These are phyloP conservation scores for Candida boleticola DNA, from an alignment of 805 yeast genomes.

Conservation along the genomic window DNA sequence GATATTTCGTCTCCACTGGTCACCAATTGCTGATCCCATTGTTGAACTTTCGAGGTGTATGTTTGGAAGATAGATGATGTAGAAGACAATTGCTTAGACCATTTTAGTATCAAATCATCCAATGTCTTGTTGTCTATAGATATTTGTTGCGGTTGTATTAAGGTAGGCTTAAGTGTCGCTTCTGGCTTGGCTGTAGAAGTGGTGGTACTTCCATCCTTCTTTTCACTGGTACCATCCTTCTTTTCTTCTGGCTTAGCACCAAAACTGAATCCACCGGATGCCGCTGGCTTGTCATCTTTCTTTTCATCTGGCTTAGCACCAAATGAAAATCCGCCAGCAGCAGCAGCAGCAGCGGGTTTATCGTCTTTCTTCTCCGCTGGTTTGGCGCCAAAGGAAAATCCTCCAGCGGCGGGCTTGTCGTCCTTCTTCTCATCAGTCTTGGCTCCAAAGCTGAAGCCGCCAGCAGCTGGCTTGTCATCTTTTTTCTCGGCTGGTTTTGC, in stretches of 20 bases:
- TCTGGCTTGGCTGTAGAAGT: constrained; percentile 10
- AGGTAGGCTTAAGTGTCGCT: constrained; percentile 44
- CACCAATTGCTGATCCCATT: constrained; percentile 85
- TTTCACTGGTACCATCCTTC: constrained; percentile 19
- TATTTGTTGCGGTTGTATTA: constrained; percentile 63
- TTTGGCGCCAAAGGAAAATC: constrained; percentile 19
- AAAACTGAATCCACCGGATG: constrained; percentile 11
- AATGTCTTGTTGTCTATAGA: constrained; percentile 86
- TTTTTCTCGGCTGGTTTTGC: constrained; percentile 16
- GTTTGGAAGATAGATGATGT: constrained; percentile 71
- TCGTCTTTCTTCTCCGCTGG: constrained; percentile 22
- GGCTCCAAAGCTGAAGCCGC: constrained; percentile 11
- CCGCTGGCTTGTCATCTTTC: constrained; percentile 10
- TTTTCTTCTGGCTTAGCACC: constrained; percentile 15
- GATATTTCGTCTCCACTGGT: constrained; percentile 83
- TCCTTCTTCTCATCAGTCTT: constrained; percentile 5
- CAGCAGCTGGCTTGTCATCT: constrained; percentile 3
- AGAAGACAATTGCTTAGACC: constrained; percentile 83
- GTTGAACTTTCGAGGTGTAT: constrained; percentile 70
- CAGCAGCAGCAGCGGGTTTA: constrained; percentile 14
- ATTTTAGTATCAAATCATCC: constrained; percentile 87
- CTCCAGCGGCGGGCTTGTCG: constrained; percentile 9
- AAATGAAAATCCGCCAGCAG: constrained; percentile 19
- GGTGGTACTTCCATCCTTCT: constrained; percentile 6
- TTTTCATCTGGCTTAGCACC: constrained; percentile 18